Evolutionary conservation across 805 yeast genomes (phyloP), one percentile per base, ranked within the genome.

Genomic region (Torulaspora franciscae): DNA sequence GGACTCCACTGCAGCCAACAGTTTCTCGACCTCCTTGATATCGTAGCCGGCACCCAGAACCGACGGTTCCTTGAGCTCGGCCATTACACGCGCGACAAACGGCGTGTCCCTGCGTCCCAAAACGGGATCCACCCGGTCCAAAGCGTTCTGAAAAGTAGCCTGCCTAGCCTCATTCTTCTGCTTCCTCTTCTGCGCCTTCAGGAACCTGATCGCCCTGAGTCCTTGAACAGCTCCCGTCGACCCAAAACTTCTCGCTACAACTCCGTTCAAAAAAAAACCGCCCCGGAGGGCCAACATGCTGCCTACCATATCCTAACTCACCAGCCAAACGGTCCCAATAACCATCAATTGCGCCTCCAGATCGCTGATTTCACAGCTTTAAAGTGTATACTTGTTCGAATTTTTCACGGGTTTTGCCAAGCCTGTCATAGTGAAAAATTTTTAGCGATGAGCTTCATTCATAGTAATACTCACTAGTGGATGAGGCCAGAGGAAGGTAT

Each of bases 51-150:
- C 73, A 11, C 84, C 74, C 60, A 85, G 71, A 41, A 78, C 79
- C 46, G 73, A 71, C 11, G 84, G 83, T 61, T 86, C 93, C 35
- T 73, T 71, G 37, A 83, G 65, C 50, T 82, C 83, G 28, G 86
- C 78, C 48, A 73, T 71, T 43, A 89, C 69, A 65, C 96, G 77
- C 36, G 67, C 65, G 37, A 89, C 67, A 57, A 90, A 89, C 7
- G 85, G 80, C 47, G 80, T 80, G 41, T 75, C 68, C 4, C 78
- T 66, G 45, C 73, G 74, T 7, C 97, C 97, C 43, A 89, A 73
- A 4, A 90, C 95, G 1, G 97, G 97, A 65, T 90, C 97, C 25
- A 85, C 75, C 43, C 67, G 64, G 41, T 69, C 74, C 25, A 57
- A 38, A 6, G 59, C 47, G 15, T 49, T 55, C 40, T 55, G 51